Evolutionary conservation across 768 basidiomycete genomes (phyloP).

Genomic region (Dendrothele bispora): DNA sequence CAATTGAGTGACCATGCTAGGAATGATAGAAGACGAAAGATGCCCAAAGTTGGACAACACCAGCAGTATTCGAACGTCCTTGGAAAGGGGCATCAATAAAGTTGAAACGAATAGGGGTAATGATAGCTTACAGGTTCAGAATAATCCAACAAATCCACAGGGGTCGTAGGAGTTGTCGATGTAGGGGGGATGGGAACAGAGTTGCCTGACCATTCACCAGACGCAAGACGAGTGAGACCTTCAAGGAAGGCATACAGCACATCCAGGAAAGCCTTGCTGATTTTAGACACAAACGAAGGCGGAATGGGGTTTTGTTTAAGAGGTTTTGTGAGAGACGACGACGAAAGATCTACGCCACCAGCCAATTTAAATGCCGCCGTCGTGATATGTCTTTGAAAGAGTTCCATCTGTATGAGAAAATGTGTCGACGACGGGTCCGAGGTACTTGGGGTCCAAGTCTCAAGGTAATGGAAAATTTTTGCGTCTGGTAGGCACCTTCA

Average conservation of each 20-base stretch:
- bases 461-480: conserved; percentile 76
- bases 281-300: conserved; percentile 65
- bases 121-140: conserved; percentile 53
- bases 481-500: conserved; percentile 66
- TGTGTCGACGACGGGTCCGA: conserved; percentile 65
- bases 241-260: conserved; percentile 83
- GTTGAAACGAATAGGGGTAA: conserved; percentile 10
- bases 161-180: conserved; percentile 38
- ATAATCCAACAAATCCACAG: conserved; percentile 59
- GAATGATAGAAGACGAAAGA: conserved; percentile 68
- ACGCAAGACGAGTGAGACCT: conserved; percentile 79
- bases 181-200: conserved; percentile 36
- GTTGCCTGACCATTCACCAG: conserved; percentile 47
- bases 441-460: conserved; percentile 77
- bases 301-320: conserved; percentile 63
- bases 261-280: conserved; percentile 85
- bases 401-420: conserved; percentile 75
- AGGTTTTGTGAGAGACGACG: conserved; percentile 47
- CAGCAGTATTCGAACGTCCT: conserved; percentile 87
- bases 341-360: conserved; percentile 65
- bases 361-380: conserved; percentile 79
- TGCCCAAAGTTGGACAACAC: conserved; percentile 88
- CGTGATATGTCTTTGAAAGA: conserved; percentile 78
- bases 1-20: conserved; percentile 77
- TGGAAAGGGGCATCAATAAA: background rate